A percentile compares a stretch with the other conserved stretches of the same genome.
Evolutionary conservation across 768 basidiomycete genomes (phyloP).

Genomic region (Lactarius vividus): DNA sequence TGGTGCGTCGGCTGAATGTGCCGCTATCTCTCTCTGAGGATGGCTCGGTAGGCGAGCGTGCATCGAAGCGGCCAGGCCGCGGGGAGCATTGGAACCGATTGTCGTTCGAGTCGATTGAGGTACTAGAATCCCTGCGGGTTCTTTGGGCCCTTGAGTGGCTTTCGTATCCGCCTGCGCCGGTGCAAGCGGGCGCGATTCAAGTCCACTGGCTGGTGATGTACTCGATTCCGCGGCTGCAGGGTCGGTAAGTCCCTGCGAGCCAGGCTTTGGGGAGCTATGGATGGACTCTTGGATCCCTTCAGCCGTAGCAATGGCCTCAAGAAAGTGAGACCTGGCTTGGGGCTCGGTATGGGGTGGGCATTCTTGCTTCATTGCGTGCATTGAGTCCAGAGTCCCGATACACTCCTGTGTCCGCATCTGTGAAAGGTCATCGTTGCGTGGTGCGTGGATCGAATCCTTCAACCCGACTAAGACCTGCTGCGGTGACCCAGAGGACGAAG

Average conservation of each 20-base stretch:
- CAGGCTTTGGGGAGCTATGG: neutral
- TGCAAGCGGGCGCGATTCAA: slow-evolving; percentile 4
- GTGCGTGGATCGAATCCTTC: slow-evolving; percentile 11
- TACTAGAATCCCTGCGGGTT: neutral
- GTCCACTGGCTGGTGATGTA: neutral
- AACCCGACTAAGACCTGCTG: neutral
- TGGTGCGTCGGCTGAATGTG: slow-evolving; percentile 13
- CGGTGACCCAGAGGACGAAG: neutral
- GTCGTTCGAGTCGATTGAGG: neutral
- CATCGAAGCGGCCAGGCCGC: slow-evolving; percentile 12
- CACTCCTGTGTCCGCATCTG: neutral
- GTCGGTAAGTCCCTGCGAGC: neutral
- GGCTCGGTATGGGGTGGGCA: slow-evolving; percentile 5
- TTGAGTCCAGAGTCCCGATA: neutral
- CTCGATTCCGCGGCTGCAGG: neutral
- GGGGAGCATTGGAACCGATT: neutral
- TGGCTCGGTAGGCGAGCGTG: slow-evolving; percentile 3
- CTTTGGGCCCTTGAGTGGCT: neutral
- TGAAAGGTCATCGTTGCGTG: neutral
- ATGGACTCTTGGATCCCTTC: neutral
- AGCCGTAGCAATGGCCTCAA: neutral
- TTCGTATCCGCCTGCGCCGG: neutral
- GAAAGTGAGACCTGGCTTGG: neutral
- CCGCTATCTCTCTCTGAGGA: neutral
- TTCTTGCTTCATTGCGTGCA: slow-evolving; percentile 2